Evolutionary conservation across 23 red algal genomes (phyloP).

Genomic region (Gracilaria caudata): DNA sequence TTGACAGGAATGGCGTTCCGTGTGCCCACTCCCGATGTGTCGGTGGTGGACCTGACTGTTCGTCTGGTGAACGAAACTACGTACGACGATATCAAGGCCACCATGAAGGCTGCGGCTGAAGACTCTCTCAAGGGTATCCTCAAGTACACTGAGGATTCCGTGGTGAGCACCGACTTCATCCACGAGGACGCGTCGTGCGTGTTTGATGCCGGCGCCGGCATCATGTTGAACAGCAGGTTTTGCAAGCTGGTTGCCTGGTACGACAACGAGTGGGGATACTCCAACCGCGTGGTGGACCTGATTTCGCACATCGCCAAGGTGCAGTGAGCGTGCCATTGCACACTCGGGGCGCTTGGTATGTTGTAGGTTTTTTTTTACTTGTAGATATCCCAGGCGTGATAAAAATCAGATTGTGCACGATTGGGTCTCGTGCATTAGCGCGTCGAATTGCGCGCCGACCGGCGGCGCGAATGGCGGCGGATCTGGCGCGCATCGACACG

Average conservation of each 20-base stretch:
- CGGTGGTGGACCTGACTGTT: constrained; percentile 96
- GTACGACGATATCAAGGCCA: constrained; percentile 98
- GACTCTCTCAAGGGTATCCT: constrained; percentile 89
- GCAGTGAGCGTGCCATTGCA: constrained; percentile 43
- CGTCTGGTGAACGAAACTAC: constrained; percentile 84
- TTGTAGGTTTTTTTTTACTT: not conserved
- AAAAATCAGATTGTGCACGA: not conserved
- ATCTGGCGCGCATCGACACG: not conserved
- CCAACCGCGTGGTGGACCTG: constrained; percentile 97
- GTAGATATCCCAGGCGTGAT: not conserved
- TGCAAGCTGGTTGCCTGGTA: constrained; percentile 98
- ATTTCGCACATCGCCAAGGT: constrained; percentile 89
- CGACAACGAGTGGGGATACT: constrained; percentile 99
- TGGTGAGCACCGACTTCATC: constrained; percentile 97
- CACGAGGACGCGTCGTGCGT: constrained; percentile 89
- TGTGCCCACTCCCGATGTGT: constrained; percentile 96
- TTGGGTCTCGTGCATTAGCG: not conserved
- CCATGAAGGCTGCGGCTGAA: constrained; percentile 95
- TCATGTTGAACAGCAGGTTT: constrained; percentile 97
- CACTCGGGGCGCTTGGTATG: not conserved
- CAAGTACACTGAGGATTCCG: constrained; percentile 95
- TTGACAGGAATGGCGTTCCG: constrained; percentile 99
- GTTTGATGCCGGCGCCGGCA: constrained; percentile 96
- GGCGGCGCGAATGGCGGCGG: not conserved
- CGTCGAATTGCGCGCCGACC: not conserved